These are phyloP conservation scores for Gentiana macrophylla DNA, from an alignment of 257 asterid genomes.

Conservation along the genomic window DNA sequence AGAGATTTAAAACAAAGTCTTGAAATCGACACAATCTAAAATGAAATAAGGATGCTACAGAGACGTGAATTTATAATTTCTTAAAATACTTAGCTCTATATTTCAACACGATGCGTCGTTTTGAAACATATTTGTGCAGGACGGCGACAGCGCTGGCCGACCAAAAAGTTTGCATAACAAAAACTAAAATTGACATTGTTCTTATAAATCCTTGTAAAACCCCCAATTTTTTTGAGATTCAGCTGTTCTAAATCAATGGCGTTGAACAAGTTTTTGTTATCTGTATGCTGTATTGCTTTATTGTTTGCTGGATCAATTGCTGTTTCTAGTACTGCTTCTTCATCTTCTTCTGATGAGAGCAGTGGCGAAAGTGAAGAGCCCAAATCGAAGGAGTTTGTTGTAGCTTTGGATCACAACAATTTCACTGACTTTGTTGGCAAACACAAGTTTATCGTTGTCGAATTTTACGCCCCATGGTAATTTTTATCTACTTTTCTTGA, in stretches of 20 bases:
- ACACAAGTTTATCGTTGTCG: slow-evolving; percentile 73
- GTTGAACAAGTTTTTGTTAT: not conserved
- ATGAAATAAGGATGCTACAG: too few species aligned
- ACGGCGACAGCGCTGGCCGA: too few species aligned
- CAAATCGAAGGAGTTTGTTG: slow-evolving; percentile 45
- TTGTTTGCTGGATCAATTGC: slow-evolving; percentile 9
- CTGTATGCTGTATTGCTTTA: not conserved
- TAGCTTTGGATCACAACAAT: slow-evolving; percentile 61
- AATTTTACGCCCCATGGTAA: slow-evolving; percentile 84
- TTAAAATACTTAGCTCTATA: slow-evolving; percentile 6
- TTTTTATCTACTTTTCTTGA: not conserved
- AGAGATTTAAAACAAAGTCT: too few species aligned
- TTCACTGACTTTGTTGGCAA: slow-evolving; percentile 65
- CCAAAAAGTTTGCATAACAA: too few species aligned
- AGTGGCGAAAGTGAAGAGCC: slow-evolving; percentile 1
- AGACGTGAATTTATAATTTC: too few species aligned
- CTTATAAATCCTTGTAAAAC: too few species aligned
- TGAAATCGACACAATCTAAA: too few species aligned
- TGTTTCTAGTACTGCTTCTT: not conserved
- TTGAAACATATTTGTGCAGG: too few species aligned
- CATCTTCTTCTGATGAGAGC: not conserved
- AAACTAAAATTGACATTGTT: too few species aligned
- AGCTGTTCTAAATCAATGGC: slow-evolving; percentile 5
- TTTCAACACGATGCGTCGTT: too few species aligned
- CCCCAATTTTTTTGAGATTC: too few species aligned